Percentiles rank a stretch among this genome's conserved stretches.
Conservation (phyloP, 139 green algal genomes). For the Micractinium sp. region DNA sequence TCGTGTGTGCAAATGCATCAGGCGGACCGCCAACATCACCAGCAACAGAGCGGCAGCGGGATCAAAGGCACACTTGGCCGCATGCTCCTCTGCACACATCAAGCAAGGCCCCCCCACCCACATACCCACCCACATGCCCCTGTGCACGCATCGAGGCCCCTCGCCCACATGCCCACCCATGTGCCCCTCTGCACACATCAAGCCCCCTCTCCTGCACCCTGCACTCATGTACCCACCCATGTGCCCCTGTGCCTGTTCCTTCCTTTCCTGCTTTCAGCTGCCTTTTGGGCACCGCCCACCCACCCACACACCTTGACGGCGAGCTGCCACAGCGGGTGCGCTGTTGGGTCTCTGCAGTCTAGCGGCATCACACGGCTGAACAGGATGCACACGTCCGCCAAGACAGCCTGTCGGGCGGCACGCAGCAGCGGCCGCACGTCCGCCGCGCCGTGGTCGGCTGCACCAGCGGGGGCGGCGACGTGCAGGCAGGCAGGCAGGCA, state of each 20-base stretch:
- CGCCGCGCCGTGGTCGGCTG: slow-evolving; percentile 22
- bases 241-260: not conserved
- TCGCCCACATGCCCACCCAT: not conserved
- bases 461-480: not conserved
- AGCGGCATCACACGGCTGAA: slow-evolving; percentile 83
- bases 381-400: slow-evolving; percentile 45
- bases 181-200: not conserved
- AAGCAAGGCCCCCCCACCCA: not conserved
- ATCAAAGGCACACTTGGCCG: no score
- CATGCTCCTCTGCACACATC: not conserved
- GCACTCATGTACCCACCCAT: no score
- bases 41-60: no score
- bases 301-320: slow-evolving; percentile 36
- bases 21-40: no score
- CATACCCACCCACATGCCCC: no score
- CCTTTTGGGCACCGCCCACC: not conserved
- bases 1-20: not conserved
- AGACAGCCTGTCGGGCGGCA: not conserved
- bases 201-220: no score
- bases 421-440: slow-evolving; percentile 36
- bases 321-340: slow-evolving; percentile 81
- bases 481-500: no score
- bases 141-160: no score
- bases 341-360: slow-evolving; percentile 43
- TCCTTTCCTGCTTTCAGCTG: no score